These are phyloP conservation scores for Penicillium flavigenum DNA, from an alignment of 495 filamentous ascomycete species.

Conservation along the genomic window DNA sequence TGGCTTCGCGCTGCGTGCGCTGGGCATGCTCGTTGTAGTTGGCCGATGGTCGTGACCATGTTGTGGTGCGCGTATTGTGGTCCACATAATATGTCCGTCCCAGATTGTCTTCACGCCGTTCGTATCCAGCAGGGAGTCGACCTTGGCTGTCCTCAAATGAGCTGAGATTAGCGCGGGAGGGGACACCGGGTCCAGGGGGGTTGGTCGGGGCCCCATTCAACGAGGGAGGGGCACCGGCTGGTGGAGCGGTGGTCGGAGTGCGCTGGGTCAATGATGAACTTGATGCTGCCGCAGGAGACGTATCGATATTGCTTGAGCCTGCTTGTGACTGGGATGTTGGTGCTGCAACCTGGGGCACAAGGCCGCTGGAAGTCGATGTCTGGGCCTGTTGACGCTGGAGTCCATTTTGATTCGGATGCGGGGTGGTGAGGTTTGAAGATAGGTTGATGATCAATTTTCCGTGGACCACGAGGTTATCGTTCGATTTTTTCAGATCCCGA, in stretches of 20 bases:
- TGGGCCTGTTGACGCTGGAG: conserved; percentile 39
- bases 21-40: conserved; percentile 77
- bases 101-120: conserved; percentile 91
- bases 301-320: conserved; percentile 36
- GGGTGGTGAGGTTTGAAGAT: conserved; percentile 75
- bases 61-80: conserved; percentile 95
- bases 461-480: conserved; percentile 95
- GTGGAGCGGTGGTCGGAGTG: conserved; percentile 37
- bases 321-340: conserved; percentile 30
- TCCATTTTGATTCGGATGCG: conserved; percentile 49
- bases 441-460: conserved; percentile 96
- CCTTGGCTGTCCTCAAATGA: conserved; percentile 96
- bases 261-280: conserved; percentile 43
- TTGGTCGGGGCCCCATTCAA: conserved; percentile 26
- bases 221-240: conserved; percentile 21
- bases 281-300: conserved; percentile 32
- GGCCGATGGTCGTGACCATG: conserved; percentile 86
- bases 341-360: conserved; percentile 40
- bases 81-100: conserved; percentile 99
- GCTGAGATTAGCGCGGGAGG: conserved; percentile 63
- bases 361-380: conserved; percentile 41
- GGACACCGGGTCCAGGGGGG: conserved; percentile 44
- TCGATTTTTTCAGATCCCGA: conserved; percentile 96
- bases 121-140: conserved; percentile 90
- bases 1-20: conserved; percentile 75